Evolutionary conservation across 495 filamentous ascomycete species (phyloP), one percentile per base, ranked within the genome.

Genomic region (Penicillium manginii): DNA sequence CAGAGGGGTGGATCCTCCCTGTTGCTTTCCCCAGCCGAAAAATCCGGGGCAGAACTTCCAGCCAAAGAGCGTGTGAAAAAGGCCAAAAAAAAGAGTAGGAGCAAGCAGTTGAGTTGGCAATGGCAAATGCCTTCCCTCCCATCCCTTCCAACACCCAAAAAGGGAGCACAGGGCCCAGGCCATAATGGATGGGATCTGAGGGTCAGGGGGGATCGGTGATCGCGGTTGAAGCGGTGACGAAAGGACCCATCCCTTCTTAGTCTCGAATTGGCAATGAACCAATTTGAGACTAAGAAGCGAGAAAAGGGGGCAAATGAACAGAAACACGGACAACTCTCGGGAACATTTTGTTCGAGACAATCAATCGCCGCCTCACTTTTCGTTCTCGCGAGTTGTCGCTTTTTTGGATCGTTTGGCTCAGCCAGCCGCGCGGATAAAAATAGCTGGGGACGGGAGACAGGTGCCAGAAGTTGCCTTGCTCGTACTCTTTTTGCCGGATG

Each of bases 391-490:
- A 17, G 18, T 55, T 57, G 59, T 62, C 63, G 62, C 55, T 62
- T 64, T 63, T 63, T 60, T 50, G 23, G 33, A 50, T 45, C 17
- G 19, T 12, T 47, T 43, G 26, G n/a, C 22, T 39, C 32, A 19
- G 45, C 56, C 56, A 73, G 65, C 64, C 68, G 68, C 68, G 71
- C 68, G 68, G 68, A 67, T 68, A 68, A 67, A 50, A 19, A 17
- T 29, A 32, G 32, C n/a, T 12, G 49, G 40, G 43, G 19, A 8
- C 29, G 29, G 31, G 39, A 47, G 39, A 23, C 21, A 50, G n/a
- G 21, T 37, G 29, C n/a, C 31, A 49, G 49, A 48, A 12, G 39
- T 35, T 51, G n/a, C 21, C 33, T 45, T 42, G 26, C 47, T 31
- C 22, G 50, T 4, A 3, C 45, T 29, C 18, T 21, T 31, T 50